A percentile compares a stretch with the other conserved stretches of the same genome.
These are phyloP conservation scores for Calocybe gangraenosa DNA, from an alignment of 768 basidiomycete species.

Conservation along the genomic window DNA sequence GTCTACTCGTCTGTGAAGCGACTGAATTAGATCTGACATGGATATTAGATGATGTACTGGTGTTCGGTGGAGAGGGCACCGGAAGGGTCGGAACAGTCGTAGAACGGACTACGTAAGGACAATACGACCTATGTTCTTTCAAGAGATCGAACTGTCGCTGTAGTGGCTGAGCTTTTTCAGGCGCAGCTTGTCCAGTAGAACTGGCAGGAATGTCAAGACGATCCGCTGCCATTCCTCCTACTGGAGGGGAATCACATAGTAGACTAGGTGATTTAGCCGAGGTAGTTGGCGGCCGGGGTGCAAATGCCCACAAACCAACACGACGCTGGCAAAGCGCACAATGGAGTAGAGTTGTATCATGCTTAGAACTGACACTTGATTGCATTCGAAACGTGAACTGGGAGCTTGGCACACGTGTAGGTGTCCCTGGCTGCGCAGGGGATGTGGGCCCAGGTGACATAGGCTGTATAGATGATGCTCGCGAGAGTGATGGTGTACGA, in stretches of 20 bases:
- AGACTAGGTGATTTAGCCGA: constrained; percentile 2
- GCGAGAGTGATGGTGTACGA: constrained; percentile 31
- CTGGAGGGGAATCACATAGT: background rate
- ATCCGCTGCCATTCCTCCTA: background rate
- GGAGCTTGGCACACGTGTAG: constrained; percentile 15
- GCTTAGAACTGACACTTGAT: constrained; percentile 23
- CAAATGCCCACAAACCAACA: constrained; percentile 75
- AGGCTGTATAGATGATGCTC: constrained; percentile 29
- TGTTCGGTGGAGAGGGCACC: constrained; percentile 20
- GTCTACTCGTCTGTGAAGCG: constrained; percentile 25
- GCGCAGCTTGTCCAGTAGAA: constrained; percentile 17
- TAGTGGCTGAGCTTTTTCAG: constrained; percentile 23
- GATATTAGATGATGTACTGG: constrained; percentile 16
- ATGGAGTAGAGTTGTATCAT: constrained; percentile 52
- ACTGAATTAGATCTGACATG: constrained; percentile 24
- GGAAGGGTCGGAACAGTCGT: constrained; percentile 59
- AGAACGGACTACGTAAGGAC: constrained; percentile 77
- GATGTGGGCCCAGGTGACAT: constrained; percentile 4
- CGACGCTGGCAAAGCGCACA: constrained; percentile 75
- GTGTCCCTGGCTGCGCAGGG: constrained; percentile 14
- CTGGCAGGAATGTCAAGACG: constrained; percentile 4
- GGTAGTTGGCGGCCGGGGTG: constrained; percentile 16
- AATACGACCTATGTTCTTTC: constrained; percentile 81
- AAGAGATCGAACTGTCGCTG: constrained; percentile 65
- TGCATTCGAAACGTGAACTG: constrained; percentile 23